Evolutionary conservation across 306 rosid species (phyloP), one percentile per base, ranked within the genome.

Genomic region (Pyrus communis): DNA sequence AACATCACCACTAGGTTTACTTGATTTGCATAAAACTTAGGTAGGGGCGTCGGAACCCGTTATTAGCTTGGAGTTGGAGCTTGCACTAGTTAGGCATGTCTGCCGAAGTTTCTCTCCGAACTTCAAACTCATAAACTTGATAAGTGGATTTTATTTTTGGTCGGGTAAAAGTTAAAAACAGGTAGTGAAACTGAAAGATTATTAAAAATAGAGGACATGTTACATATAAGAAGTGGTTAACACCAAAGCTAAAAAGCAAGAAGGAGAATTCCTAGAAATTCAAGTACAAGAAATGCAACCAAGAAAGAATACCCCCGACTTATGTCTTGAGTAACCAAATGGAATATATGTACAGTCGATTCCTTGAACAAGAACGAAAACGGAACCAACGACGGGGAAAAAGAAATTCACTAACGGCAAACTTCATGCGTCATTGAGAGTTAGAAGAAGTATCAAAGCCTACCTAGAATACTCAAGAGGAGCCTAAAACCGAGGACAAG

Each of bases 261-360:
- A 46, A 71, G 58, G 35, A 75, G 75, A 63, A 40, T 22, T 69
- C 73, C 59, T 71, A 70, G 72, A 79, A 81, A n/a, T 35, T 84
- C 13, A 71, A 79, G 76, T 67, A 80, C 84, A 90, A 51, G 70
- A 85, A 76, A 74, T 35, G 60, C 71, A 75, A 51, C 76, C 84
- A 64, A 49, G 72, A 92, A 88, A 81, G 89, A 87, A 88, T 84
- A 84, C 85, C 67, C 82, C 79, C 84, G 97, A 85, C 82, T 82
- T 78, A 45, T 75, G 93, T 87, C 90, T 74, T 66, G 88, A 82
- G 86, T 87, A 84, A 83, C 85, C 85, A 84, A 86, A 83, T 84
- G 82, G 81, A 89, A 91, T 85, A 25, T 62, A 92, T 88, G 73
- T 92, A 91, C 98, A 92, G 87, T 93, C 85, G 61, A 80, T 73